These are phyloP conservation scores for Lipomyces mesembrius DNA, from an alignment of 805 yeast species.

Conservation along the genomic window DNA sequence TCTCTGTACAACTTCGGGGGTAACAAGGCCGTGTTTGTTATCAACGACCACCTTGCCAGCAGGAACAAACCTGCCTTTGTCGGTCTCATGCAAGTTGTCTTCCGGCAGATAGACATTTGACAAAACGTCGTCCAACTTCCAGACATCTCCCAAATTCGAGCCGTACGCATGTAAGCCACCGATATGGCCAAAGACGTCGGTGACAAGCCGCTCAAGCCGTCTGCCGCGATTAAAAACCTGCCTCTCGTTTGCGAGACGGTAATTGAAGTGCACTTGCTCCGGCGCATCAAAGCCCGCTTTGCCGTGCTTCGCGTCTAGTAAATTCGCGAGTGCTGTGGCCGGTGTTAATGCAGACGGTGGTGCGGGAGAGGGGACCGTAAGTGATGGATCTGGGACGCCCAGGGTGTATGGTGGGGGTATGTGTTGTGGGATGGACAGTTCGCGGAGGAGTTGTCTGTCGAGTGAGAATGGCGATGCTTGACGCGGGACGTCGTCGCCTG, in stretches of 20 bases:
- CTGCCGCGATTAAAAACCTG: not conserved
- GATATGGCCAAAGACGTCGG: not conserved
- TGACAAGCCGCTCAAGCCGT: not conserved
- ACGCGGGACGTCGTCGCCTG: not conserved
- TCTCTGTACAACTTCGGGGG: not conserved
- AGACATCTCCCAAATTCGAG: not conserved
- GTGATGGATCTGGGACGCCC: slow-evolving; percentile 6
- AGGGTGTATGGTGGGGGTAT: slow-evolving; percentile 1
- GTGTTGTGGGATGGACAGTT: slow-evolving; percentile 1
- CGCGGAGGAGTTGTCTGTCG: slow-evolving; percentile 5
- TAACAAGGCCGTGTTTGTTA: not conserved
- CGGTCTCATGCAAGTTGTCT: not conserved
- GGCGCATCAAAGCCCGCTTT: slow-evolving; percentile 5
- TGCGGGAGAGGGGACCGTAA: not conserved
- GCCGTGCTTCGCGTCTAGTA: not conserved
- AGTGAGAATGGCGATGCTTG: not conserved
- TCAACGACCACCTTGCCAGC: not conserved
- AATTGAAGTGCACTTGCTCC: not conserved
- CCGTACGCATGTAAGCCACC: not conserved
- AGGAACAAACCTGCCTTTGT: not conserved
- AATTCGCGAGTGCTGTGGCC: not conserved
- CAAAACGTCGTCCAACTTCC: not conserved
- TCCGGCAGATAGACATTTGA: not conserved
- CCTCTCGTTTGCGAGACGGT: slow-evolving; percentile 1
- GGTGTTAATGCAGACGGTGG: not conserved